Evolutionary conservation across 805 yeast species (phyloP).

Genomic region (Barnettozyma populi): DNA sequence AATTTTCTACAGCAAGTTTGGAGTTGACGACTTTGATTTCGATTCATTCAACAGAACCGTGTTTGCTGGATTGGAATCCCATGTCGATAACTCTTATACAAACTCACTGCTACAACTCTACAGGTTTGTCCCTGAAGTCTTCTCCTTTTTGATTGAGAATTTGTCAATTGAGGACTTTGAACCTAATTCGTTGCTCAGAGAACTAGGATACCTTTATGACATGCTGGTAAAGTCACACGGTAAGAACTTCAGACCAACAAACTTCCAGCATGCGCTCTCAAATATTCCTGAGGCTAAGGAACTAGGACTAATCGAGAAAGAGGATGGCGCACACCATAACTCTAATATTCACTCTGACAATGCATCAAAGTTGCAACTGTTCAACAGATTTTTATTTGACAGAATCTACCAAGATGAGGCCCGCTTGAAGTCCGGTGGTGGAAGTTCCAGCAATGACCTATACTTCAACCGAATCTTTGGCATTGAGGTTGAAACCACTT

Average conservation of each 20-base stretch:
- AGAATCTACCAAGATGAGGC: constrained; percentile 47
- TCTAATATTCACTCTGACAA: constrained; percentile 4
- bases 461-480: constrained; percentile 34
- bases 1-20: constrained; percentile 81
- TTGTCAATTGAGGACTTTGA: constrained; percentile 48
- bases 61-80: constrained; percentile 85
- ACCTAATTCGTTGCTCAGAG: constrained; percentile 57
- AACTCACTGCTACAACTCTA: constrained; percentile 78
- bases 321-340: constrained; percentile 15
- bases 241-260: constrained; percentile 72
- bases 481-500: constrained; percentile 37
- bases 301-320: constrained; percentile 48
- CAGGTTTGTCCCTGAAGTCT: constrained; percentile 69
- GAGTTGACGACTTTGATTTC: constrained; percentile 92
- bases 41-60: constrained; percentile 70
- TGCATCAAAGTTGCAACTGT: constrained; percentile 38
- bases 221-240: constrained; percentile 84
- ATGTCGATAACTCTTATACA: constrained; percentile 69
- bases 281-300: constrained; percentile 44
- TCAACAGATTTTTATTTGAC: constrained; percentile 54
- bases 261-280: constrained; percentile 56
- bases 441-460: background rate
- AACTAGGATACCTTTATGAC: constrained; percentile 84
- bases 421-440: constrained; percentile 20
- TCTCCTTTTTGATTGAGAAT: constrained; percentile 53